phyloP scores from a whole-genome alignment of 2,329 filamentous ascomycete species.

The Cladophialophora chaetospira region DNA sequence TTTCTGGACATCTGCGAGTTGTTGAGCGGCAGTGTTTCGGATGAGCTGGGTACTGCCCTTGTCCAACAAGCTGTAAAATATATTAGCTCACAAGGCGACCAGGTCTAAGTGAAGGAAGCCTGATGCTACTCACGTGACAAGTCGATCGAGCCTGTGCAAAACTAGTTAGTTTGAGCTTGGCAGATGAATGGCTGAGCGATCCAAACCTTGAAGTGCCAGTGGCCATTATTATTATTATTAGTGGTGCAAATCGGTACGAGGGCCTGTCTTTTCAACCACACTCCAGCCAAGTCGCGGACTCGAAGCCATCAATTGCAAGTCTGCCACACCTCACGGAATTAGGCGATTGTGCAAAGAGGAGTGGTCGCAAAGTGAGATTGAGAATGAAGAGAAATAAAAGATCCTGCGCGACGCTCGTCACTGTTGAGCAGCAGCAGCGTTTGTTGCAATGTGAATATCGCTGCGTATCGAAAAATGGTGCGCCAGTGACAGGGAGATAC shows the following conservation, averaged over 20 bases:
- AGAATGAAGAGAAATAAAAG: neutral
- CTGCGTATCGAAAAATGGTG: neutral
- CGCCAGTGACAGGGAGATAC: neutral
- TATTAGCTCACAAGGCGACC: slow-evolving; percentile 16
- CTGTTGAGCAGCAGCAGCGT: neutral
- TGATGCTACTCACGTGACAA: slow-evolving; percentile 73
- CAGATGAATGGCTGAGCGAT: slow-evolving; percentile 5
- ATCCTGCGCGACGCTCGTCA: neutral
- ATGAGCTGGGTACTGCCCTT: slow-evolving; percentile 96
- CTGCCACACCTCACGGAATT: neutral
- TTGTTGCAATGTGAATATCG: neutral
- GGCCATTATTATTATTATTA: slow-evolving; percentile 23
- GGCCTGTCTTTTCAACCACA: slow-evolving; percentile 11
- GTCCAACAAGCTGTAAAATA: slow-evolving; percentile 74
- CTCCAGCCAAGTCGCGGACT: slow-evolving; percentile 4
- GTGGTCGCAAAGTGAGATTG: neutral
- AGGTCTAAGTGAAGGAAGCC: neutral
- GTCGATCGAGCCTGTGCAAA: slow-evolving; percentile 70
- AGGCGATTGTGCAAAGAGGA: neutral
- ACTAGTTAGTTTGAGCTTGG: slow-evolving; percentile 24
- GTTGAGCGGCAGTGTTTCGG: slow-evolving; percentile 93
- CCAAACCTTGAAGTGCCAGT: slow-evolving; percentile 30
- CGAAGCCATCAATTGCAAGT: slow-evolving; percentile 23
- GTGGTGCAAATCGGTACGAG: neutral
- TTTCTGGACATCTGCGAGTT: slow-evolving; percentile 96